Evolutionary conservation across 345 rosid species (phyloP), one percentile per base, ranked within the genome.

Genomic region (Citropsis articulata): DNA sequence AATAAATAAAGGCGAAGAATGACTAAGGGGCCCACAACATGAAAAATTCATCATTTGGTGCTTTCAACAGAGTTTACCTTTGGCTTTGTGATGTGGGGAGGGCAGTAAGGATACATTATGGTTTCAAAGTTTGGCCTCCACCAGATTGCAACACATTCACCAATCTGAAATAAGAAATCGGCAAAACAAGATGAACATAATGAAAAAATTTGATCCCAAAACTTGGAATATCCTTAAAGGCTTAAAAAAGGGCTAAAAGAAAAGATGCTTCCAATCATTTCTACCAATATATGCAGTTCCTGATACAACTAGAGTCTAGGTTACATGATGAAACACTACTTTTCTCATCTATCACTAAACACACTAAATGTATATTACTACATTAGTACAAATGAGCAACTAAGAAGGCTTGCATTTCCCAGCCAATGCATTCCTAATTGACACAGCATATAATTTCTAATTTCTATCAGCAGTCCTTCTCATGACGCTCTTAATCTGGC

Each of bases 71-170:
- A 27, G 10, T 25, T 27, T 76, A 97, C 98, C 99, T 97, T 97
- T 9, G 98, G 97, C 87, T 94, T 93, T 66, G 97, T 90, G 61
- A 94, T 94, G 86, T 94, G 98, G 31, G 98, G 97, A 84, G 98
- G 98, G 83, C 98, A 94, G 79, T 97, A 97, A 2, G 98, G 99
- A 81, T 97, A 94, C 98, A 93, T 91, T 60, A 89, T 91, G 81
- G 98, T 93, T 77, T 97, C 98, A 75, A 97, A 97, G 88, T 97
- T 94, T 75, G 98, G 99, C 86, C 99, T 93, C 99, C 99, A 97
- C 98, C 98, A 94, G 70, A 88, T 87, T 8, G 98, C 99, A 82
- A 89, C 99, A 81, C 97, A 93, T 80, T 94, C 99, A 33, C 97
- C 98, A 71, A 97, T 91, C 99, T 97, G 89, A 81, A 84, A 48